phyloP scores from a whole-genome alignment of 2,329 filamentous ascomycete genomes.

The Tolypocladium nubicola region DNA sequence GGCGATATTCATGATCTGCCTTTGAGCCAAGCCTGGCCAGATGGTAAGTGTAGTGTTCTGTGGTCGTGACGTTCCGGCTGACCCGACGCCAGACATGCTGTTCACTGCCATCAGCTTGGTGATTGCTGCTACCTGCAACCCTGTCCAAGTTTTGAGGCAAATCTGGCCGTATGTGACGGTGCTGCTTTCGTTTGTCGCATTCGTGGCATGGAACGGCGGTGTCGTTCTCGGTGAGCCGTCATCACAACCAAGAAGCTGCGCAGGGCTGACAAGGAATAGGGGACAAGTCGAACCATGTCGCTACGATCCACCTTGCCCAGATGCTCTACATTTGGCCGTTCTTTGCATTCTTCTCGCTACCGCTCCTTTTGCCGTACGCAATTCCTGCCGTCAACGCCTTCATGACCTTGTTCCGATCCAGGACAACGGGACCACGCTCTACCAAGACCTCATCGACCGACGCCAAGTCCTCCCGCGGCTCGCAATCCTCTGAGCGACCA shows the following conservation, averaged over 20 bases:
- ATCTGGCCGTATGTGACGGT: conserved; percentile 53
- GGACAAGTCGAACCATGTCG: conserved; percentile 89
- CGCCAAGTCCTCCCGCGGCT: neutral
- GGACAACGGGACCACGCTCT: too few species aligned
- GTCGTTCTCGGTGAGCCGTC: conserved; percentile 67
- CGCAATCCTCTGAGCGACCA: neutral
- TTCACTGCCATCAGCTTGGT: conserved; percentile 53
- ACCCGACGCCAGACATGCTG: conserved; percentile 33
- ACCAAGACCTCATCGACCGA: neutral
- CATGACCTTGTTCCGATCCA: neutral
- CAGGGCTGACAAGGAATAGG: conserved; percentile 34
- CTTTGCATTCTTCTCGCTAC: conserved; percentile 79
- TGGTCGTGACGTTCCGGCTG: conserved; percentile 2
- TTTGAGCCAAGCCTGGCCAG: conserved; percentile 33
- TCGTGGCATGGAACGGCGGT: conserved; percentile 79
- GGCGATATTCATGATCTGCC: conserved; percentile 47
- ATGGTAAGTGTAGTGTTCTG: conserved; percentile 29
- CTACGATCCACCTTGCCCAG: conserved; percentile 79
- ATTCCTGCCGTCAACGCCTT: conserved; percentile 23
- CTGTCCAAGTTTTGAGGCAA: conserved; percentile 30
- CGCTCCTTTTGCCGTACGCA: conserved; percentile 51
- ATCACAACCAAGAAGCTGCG: too few species aligned
- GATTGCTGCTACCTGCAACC: conserved; percentile 43
- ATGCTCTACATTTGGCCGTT: conserved; percentile 95
- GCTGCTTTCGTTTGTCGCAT: conserved; percentile 56